Conservation (phyloP, 306 rosid genomes). For the Casuarina glauca region DNA sequence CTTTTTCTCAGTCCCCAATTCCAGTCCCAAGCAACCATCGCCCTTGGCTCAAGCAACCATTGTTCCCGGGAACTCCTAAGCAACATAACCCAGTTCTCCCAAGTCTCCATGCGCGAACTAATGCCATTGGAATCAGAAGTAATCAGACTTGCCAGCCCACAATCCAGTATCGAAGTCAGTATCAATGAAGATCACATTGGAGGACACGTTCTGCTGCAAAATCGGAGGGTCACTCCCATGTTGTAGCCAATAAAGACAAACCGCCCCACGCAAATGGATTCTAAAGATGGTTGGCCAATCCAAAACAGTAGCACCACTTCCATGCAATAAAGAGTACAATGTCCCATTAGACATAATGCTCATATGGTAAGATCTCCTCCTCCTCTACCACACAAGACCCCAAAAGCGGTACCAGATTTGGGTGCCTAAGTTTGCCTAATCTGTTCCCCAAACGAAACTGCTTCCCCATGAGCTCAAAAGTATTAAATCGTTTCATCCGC, state of each 20-base stretch:
- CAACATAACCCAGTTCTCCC: constrained; percentile 94
- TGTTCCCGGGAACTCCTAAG: constrained; percentile 83
- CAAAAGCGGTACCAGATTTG: constrained; percentile 81
- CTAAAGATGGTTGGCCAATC: constrained; percentile 83
- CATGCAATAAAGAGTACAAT: constrained; percentile 67
- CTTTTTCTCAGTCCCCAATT: constrained; percentile 70
- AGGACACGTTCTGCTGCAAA: constrained; percentile 79
- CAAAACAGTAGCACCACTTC: constrained; percentile 39
- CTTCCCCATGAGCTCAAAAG: constrained; percentile 81
- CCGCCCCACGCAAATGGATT: constrained; percentile 81
- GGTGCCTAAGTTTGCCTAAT: constrained; percentile 81
- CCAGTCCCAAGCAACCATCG: constrained; percentile 88
- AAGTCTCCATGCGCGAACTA: constrained; percentile 70
- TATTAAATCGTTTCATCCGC: constrained; percentile 73
- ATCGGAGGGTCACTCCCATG: constrained; percentile 92
- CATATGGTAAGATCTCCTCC: constrained; percentile 82
- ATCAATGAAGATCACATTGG: constrained; percentile 78
- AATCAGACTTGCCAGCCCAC: constrained; percentile 84
- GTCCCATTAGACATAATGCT: constrained; percentile 87
- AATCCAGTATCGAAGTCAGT: constrained; percentile 94
- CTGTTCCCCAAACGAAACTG: constrained; percentile 77
- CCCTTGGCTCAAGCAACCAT: constrained; percentile 82
- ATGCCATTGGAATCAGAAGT: constrained; percentile 58
- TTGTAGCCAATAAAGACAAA: constrained; percentile 93
- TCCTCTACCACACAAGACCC: constrained; percentile 91